These are phyloP conservation scores for Linanthus parryae DNA, from an alignment of 148 eudicot genomes.

Conservation along the genomic window DNA sequence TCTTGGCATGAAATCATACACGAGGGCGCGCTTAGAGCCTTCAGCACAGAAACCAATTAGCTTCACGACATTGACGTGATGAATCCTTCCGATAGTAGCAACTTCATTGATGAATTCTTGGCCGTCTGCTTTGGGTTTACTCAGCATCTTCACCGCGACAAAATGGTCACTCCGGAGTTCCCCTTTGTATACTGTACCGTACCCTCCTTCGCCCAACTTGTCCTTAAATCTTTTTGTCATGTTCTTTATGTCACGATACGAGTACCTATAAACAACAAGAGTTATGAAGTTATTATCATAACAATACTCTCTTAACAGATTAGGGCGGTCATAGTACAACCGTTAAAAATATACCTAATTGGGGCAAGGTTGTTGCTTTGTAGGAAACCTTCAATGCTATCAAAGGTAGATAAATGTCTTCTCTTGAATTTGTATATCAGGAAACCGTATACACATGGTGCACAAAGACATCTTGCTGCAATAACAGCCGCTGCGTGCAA, in stretches of 20 bases:
- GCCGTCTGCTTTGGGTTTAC: conserved; percentile 16
- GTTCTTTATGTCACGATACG: conserved; percentile 20
- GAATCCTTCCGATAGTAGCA: conserved; percentile 23
- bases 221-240: conserved; percentile 23
- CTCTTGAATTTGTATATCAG: conserved; percentile 9
- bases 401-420: conserved; percentile 14
- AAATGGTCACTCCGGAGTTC: conserved; percentile 20
- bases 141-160: conserved; percentile 24
- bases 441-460: not conserved
- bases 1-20: conserved; percentile 24
- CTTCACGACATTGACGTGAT: conserved; percentile 21
- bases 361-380: conserved; percentile 20
- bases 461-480: not conserved
- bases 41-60: conserved; percentile 20
- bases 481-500: too few relatives aligned
- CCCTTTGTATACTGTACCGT: conserved; percentile 26
- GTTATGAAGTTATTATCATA: too few relatives aligned
- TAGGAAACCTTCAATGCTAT: conserved; percentile 22
- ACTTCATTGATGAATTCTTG: conserved; percentile 32
- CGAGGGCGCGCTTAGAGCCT: conserved; percentile 19
- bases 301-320: too few relatives aligned
- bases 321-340: too few relatives aligned
- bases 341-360: too few relatives aligned
- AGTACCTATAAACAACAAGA: too few relatives aligned
- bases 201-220: conserved; percentile 23